Evolutionary conservation across 352 stramenopile genomes (phyloP).

Genomic region (Globisporangium sylvaticum): DNA sequence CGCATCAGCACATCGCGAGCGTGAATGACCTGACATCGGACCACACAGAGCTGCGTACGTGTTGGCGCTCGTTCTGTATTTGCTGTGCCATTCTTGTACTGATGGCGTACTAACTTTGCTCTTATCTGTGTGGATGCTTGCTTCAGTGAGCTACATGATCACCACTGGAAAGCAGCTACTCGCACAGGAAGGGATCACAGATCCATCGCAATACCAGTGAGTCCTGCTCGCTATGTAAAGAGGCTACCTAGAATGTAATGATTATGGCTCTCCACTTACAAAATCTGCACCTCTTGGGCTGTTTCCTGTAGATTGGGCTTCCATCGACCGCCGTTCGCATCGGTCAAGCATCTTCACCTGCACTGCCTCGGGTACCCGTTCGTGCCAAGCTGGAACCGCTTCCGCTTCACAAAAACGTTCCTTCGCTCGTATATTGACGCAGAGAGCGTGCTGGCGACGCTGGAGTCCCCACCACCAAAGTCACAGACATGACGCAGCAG

Average conservation of each 20-base stretch:
- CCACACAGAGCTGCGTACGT: constrained; percentile 43
- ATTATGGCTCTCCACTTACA: neutral
- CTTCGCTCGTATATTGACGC: constrained; percentile 57
- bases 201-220: constrained; percentile 29
- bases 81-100: no score
- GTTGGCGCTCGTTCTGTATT: neutral
- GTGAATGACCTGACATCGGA: constrained; percentile 41
- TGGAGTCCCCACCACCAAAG: constrained; percentile 16
- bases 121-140: neutral
- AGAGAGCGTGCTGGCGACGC: constrained; percentile 30
- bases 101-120: neutral
- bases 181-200: constrained; percentile 33
- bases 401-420: constrained; percentile 53
- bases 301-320: constrained; percentile 52
- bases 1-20: constrained; percentile 52
- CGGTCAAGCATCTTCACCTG: constrained; percentile 67
- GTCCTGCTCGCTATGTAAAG: neutral
- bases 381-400: constrained; percentile 51
- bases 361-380: constrained; percentile 71
- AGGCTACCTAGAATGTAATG: neutral
- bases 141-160: constrained; percentile 56
- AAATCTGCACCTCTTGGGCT: neutral
- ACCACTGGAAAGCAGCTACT: constrained; percentile 46
- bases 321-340: constrained; percentile 65
- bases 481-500: neutral